phyloP scores from a whole-genome alignment of 129 eudicot genomes.

The Centaurea solstitialis region DNA sequence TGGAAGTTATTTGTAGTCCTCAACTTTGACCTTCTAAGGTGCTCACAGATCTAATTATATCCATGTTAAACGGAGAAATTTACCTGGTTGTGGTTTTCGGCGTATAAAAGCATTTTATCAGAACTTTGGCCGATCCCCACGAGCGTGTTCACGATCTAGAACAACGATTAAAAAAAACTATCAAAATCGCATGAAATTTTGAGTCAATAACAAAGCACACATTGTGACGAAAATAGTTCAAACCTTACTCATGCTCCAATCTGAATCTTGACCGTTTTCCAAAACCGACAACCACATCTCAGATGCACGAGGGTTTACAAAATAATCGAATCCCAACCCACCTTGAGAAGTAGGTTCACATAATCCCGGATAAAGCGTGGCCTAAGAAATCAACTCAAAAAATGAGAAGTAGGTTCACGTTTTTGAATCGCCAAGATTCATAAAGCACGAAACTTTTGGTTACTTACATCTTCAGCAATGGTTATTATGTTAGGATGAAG shows the following conservation, averaged over 20 bases:
- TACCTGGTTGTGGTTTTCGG: slow-evolving; percentile 99
- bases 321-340: slow-evolving; percentile 96
- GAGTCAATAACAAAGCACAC: background rate
- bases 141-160: slow-evolving; percentile 75
- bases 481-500: slow-evolving; percentile 94
- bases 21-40: background rate
- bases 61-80: background rate
- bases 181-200: background rate
- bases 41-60: background rate
- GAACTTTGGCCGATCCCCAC: slow-evolving; percentile 51
- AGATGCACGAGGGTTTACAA: slow-evolving; percentile 78
- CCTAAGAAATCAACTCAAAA: slow-evolving; percentile 40
- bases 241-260: slow-evolving; percentile 99
- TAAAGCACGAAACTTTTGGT: slow-evolving; percentile 12
- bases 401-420: no score
- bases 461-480: slow-evolving; percentile 93
- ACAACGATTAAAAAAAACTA: background rate
- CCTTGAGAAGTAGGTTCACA: slow-evolving; percentile 96
- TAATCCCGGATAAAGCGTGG: slow-evolving; percentile 86
- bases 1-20: background rate
- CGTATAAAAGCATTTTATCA: slow-evolving; percentile 84
- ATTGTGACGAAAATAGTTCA: slow-evolving; percentile 13
- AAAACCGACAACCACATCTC: slow-evolving; percentile 89
- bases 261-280: slow-evolving; percentile 68
- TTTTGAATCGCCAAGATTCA: slow-evolving; percentile 7